Base-by-base conservation (phyloP, 2,329 filamentous ascomycete genomes). In the Tolypocladium tundrense region DNA sequence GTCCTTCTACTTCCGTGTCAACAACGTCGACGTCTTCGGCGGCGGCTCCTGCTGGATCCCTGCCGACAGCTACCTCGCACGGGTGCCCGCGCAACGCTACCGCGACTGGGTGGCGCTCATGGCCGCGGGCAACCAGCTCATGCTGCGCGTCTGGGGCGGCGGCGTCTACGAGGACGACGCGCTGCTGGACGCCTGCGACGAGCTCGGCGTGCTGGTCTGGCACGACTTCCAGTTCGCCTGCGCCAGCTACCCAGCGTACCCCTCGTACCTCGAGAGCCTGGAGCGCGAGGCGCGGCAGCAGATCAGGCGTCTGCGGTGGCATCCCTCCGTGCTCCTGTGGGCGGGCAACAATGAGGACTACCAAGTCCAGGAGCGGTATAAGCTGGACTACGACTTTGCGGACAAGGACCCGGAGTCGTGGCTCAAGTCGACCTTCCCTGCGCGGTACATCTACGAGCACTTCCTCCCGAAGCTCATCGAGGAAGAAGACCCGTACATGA, bases 271-370 rank as follows among this genome's bases (percentile, higher is more conserved):
- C 21, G 70, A 78, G 52, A 83, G 80, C 6, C 80, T 88, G 62
- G 77, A 82, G 63, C 71, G 72, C 21, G 86, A 88, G 67, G 84
- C 82, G 45, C 74, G 77, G 45, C 79, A 84, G 56, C 87, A 90
- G 64, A 77, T 90, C 52, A 78, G 79, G 53, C 73, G 82, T 10
- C 67, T 87, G 40, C 73, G 81, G 54, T 76, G 80, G 55, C 83
- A 86, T 61, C 80, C 90, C 0, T 89, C 83, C 0, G 79, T 94
- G 58, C 82, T 88, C 11, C 83, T 93, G 52, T 93, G 85, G 74
- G 88, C 87, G 7, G 90, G 90, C 1, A 93, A 92, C 69, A 94
- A 94, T 64, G 90, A 93, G 68, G 89, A 77, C 66, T 93, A 93
- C 67, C 86, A 91, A 68, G 86, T 91, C 14, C 83, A 87, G 64